These are phyloP conservation scores for Nicotiana benthamiana DNA, from an alignment of 257 asterid genomes.

Conservation along the genomic window DNA sequence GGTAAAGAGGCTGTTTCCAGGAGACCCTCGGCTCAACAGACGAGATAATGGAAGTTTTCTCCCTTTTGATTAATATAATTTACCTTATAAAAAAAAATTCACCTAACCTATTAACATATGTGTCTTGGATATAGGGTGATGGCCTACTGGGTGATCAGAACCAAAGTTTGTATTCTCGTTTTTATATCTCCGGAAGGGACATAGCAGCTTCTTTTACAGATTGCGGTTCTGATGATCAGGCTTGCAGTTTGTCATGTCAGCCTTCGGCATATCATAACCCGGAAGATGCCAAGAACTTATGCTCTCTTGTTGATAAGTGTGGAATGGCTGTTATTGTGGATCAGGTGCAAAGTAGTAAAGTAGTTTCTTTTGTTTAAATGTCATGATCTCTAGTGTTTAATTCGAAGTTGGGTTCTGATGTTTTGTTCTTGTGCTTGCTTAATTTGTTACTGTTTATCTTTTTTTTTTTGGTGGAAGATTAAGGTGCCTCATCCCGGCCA, in stretches of 20 bases:
- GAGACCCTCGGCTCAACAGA: no score
- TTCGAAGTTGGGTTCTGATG: not conserved
- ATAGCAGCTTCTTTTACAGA: constrained; percentile 85
- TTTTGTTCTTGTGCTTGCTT: not conserved
- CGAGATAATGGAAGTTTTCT: no score
- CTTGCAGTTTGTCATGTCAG: constrained; percentile 45
- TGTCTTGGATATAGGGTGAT: constrained; percentile 48
- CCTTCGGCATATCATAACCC: constrained; percentile 42
- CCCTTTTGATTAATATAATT: no score
- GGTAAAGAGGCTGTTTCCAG: no score
- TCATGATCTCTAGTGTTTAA: not conserved
- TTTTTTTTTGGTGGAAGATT: constrained; percentile 42
- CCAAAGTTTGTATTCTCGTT: constrained; percentile 75
- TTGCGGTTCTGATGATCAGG: constrained; percentile 42
- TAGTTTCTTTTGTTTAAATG: not conserved
- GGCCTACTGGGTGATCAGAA: constrained; percentile 50
- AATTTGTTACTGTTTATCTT: constrained; percentile 7
- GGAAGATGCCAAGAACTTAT: constrained; percentile 46
- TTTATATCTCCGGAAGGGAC: constrained; percentile 88
- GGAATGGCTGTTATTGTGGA: constrained; percentile 90
- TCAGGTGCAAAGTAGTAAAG: constrained; percentile 46
- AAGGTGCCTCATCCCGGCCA: constrained; percentile 78
- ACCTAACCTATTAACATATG: constrained; percentile 9
- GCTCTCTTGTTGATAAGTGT: constrained; percentile 81
- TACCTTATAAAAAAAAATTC: not conserved